Base-by-base conservation (phyloP, 176 grass and related monocot species). In the Calamus simplicifolius region DNA sequence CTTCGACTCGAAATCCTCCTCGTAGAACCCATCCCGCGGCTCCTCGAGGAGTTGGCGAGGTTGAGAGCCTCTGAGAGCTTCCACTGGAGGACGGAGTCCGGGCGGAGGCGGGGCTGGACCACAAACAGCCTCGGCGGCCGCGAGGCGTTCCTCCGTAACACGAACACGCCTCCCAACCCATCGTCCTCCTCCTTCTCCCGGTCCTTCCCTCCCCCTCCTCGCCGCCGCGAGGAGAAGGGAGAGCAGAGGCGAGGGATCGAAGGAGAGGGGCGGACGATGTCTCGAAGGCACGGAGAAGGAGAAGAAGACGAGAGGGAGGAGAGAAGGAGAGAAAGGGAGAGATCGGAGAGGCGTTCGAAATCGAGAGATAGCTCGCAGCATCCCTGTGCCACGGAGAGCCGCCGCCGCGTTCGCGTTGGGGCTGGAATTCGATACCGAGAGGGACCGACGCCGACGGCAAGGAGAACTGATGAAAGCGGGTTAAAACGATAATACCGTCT, bases 31-130 rank as follows among this genome's bases (percentile, higher is more conserved):
- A n/a, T 96, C 92, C 69, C 92, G 81, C 15, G 78, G 75, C 77
- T 90, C 82, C 72, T 90, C 92, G 19, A 96, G 80, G 92, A 96
- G 70, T 87, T 90, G 27, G 92, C 87, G 66, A 96, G 80, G 79
- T 85, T 88, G 64, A 96, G 86, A 13, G 80, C 92, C 83, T 90
- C 92, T 49, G 87, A 60, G 52, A 96, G 92, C 75, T 88, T 90
- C 30, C 87, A 82, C 18, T 82, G 57, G 59, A 96, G 92, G 53
- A 96, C 69, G 48, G 61, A 23, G 18, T 80, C 80, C 2, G 87
- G 92, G n/a, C 92, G 87, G 61, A 87, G 78, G 62, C 80, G 84
- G 57, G 87, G 87, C 83, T 96, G 92, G 54, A 88, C 81, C 52
- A 96, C 92, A 19, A 97, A 73, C 16, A 97, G 81, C 29, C 73